Evolutionary conservation across 148 eudicot genomes (phyloP).

Genomic region (Fagopyrum homotropicum): DNA sequence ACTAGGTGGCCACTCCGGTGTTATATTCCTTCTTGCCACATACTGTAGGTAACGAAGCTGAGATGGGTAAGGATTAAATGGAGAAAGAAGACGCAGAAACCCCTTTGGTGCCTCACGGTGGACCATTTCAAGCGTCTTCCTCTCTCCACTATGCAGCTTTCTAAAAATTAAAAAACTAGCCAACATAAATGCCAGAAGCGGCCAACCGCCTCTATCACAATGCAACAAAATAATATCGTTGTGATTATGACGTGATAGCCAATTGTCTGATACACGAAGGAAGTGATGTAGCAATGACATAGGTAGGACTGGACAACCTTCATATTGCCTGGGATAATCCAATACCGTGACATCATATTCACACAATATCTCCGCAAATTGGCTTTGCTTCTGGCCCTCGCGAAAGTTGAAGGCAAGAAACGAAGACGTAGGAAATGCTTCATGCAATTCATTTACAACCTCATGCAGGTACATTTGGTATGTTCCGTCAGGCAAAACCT

Average conservation of each 20-base stretch:
- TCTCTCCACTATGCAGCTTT: constrained; percentile 75
- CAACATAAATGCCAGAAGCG: constrained; percentile 73
- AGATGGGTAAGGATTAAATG: constrained; percentile 90
- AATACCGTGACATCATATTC: constrained; percentile 87
- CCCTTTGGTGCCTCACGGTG: constrained; percentile 98
- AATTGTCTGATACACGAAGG: constrained; percentile 81
- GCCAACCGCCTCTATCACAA: constrained; percentile 99
- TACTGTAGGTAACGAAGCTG: constrained; percentile 96
- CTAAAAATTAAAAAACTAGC: constrained; percentile 83
- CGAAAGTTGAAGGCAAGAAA: constrained; percentile 97
- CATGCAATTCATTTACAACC: constrained; percentile 73
- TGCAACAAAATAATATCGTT: constrained; percentile 90
- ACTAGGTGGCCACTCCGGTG: constrained; percentile 94
- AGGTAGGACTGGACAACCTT: constrained; percentile 93
- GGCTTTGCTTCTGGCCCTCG: constrained; percentile 93
- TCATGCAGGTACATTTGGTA: constrained; percentile 92
- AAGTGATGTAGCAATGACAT: constrained; percentile 88
- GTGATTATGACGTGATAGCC: constrained; percentile 74
- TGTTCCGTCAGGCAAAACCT: constrained; percentile 80
- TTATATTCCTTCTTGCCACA: constrained; percentile 81
- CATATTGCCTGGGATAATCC: constrained; percentile 97
- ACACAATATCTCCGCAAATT: constrained; percentile 81
- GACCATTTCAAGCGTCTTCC: constrained; percentile 82
- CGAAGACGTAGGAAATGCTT: constrained; percentile 77
- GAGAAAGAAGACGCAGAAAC: constrained; percentile 68